phyloP scores from a whole-genome alignment of 2,329 filamentous ascomycete genomes.

The Beauveria australis region DNA sequence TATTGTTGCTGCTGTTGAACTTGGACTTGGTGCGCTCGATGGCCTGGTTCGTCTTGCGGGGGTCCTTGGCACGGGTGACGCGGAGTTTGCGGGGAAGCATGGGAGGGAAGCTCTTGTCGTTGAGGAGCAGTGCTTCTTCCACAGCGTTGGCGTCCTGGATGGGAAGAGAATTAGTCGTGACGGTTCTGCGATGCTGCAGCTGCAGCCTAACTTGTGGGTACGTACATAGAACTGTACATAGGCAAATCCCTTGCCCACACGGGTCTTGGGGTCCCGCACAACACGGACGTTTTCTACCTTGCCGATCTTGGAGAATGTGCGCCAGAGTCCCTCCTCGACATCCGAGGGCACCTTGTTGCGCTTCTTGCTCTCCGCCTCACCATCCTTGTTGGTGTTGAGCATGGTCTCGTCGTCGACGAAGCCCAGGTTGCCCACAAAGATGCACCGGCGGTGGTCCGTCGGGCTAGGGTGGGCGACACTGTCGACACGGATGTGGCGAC shows the following conservation, averaged over 20 bases:
- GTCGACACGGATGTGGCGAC: slow-evolving; percentile 84
- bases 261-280: slow-evolving; percentile 77
- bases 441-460: slow-evolving; percentile 77
- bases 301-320: slow-evolving; percentile 64
- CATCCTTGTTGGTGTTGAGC: slow-evolving; percentile 55
- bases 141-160: slow-evolving; percentile 70
- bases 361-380: slow-evolving; percentile 62
- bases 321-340: slow-evolving; percentile 88
- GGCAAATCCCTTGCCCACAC: slow-evolving; percentile 93
- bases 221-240: slow-evolving; percentile 87
- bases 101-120: slow-evolving; percentile 89
- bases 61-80: slow-evolving; percentile 77
- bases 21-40: slow-evolving; percentile 25
- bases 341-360: slow-evolving; percentile 70
- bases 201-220: slow-evolving; percentile 11
- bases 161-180: slow-evolving; percentile 10
- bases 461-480: slow-evolving; percentile 79
- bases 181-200: not conserved
- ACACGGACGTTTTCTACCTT: slow-evolving; percentile 91
- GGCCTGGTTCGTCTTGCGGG: slow-evolving; percentile 48
- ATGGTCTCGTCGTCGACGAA: slow-evolving; percentile 90
- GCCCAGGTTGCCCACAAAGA: slow-evolving; percentile 93
- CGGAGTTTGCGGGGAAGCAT: slow-evolving; percentile 85
- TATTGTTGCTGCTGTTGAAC: slow-evolving; percentile 25
- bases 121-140: slow-evolving; percentile 78